Conservation (phyloP, 2,329 filamentous ascomycete species). For the Fusarium nodosum region DNA sequence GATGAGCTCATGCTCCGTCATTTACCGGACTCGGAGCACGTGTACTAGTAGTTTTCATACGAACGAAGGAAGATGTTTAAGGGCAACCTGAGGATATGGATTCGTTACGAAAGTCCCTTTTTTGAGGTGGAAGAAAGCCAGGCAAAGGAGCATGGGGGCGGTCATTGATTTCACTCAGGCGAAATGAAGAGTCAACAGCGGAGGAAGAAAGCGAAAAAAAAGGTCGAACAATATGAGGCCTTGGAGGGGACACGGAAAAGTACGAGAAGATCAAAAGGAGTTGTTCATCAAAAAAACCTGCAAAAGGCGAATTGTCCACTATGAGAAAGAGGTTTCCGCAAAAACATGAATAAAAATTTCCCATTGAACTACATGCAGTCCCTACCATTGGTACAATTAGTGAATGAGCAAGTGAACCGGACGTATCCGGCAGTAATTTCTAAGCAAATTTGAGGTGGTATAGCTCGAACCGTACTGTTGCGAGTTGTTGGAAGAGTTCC, state of each 20-base stretch:
- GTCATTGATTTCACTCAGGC: conserved; percentile 36
- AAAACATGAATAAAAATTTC: conserved; percentile 51
- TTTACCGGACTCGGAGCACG: conserved; percentile 43
- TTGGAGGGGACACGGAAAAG: conserved; percentile 21
- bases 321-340: conserved; percentile 41
- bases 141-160: conserved; percentile 14
- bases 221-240: background rate
- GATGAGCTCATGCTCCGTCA: conserved; percentile 37
- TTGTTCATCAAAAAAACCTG: conserved; percentile 46
- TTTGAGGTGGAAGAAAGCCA: conserved; percentile 5
- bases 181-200: conserved; percentile 43
- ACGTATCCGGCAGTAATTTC: conserved; percentile 9
- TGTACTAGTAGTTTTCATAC: conserved; percentile 49
- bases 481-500: conserved; percentile 29
- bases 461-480: conserved; percentile 24
- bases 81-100: conserved; percentile 48
- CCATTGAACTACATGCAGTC: background rate
- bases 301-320: conserved; percentile 45
- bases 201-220: conserved; percentile 31
- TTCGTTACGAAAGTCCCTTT: conserved; percentile 26
- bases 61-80: conserved; percentile 36
- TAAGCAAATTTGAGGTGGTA: conserved; percentile 6
- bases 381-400: background rate
- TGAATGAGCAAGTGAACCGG: conserved; percentile 7
- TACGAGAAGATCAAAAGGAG: conserved; percentile 41